Evolutionary conservation across 2,329 filamentous ascomycete genomes (phyloP), one percentile per base, ranked within the genome.

Genomic region (Pseudogymnoascus sp.): DNA sequence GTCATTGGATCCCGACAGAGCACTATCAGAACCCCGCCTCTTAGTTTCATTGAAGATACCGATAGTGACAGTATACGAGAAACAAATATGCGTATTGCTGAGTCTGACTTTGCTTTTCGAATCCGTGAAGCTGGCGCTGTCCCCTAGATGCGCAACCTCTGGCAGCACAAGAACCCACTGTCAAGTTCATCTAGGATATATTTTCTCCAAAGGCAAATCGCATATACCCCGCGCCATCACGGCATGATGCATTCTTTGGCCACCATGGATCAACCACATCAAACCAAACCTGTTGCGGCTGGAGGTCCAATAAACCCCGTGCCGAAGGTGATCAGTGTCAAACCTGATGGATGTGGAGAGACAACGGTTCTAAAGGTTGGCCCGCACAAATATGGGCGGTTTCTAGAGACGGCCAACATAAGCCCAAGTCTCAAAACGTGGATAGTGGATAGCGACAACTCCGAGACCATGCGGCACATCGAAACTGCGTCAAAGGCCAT

Each of bases 401-500:
- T 54, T 54, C 28, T 32, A 18, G 28, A 54, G 25, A 32, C 47
- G n/a, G 9, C 28, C 9, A 14, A 16, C 3, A 12, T 9, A 20
- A 32, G 6, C 6, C 28, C 47, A 20, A 54, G n/a, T 20, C 47
- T 54, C 22, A 34, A 54, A 18, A 32, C 35, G 30, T 60, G 58
- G 58, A 18, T 11, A 18, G 58, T 47, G 20, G 34, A 43, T 30
- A 60, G 9, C 22, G 30, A 43, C 30, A 41, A 57, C 18, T 22
- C 38, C 2, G 34, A 43, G 28, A 41, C 58, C n/a, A 57, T 60
- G 37, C 20, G 12, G 20, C 34, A 37, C 11, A 9, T 60, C 9
- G 22, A 57, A 6, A 60, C 35, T 61, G 90, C 90, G 1, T 90
- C 89, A 2, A 71, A 79, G 11, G 80, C 86, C 65, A 77, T 96